Base-by-base conservation (phyloP, 2,329 filamentous ascomycete species). In the Westerdykella ornata region DNA sequence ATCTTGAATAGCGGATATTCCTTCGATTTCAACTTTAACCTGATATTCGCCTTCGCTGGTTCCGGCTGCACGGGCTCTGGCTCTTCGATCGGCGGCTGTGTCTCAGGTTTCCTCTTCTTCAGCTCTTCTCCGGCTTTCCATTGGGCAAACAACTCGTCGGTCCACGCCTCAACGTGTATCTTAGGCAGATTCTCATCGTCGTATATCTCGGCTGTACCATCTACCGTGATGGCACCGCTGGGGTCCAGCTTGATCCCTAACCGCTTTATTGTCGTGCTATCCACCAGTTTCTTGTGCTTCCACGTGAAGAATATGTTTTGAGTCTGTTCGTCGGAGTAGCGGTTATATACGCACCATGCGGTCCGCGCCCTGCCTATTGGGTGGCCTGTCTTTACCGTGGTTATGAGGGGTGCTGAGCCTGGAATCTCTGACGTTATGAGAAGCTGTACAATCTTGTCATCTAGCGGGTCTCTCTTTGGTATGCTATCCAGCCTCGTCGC, bases 111-210 rank as follows among this genome's bases (percentile, higher is more conserved):
- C 43, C 71, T 69, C 13, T 64, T 38, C 20, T 50, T 53, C 39
- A 41, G 51, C 14, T 53, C 56, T 13, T 52, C 55, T 11, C 53
- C 41, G 35, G 51, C 66, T 51, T 78, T 76, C 45, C 74, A 68
- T 55, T 75, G 69, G 43, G 65, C 65, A 34, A 79, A 83, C 1
- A 77, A 64, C 9, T 84, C 78, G 6, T 79, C 71, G 0, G 85
- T 90, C 76, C 85, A 87, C 5, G 84, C 85, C 62, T 89, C 82
- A 48, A 94, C 74, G 50, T 84, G 76, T n/a, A 94, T 75, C 39
- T 76, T 75, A 6, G 72, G 66, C 11, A 54, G 33, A 15, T 58
- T 55, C 17, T 75, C 72, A 18, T 76, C 73, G 3, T 71, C 64
- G 39, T 76, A 74, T 1, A 75, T 73, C 16, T 72, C 70, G 4